These are phyloP conservation scores for Euphorbia celastroides DNA, from an alignment of 441 rosid species.

Conservation along the genomic window DNA sequence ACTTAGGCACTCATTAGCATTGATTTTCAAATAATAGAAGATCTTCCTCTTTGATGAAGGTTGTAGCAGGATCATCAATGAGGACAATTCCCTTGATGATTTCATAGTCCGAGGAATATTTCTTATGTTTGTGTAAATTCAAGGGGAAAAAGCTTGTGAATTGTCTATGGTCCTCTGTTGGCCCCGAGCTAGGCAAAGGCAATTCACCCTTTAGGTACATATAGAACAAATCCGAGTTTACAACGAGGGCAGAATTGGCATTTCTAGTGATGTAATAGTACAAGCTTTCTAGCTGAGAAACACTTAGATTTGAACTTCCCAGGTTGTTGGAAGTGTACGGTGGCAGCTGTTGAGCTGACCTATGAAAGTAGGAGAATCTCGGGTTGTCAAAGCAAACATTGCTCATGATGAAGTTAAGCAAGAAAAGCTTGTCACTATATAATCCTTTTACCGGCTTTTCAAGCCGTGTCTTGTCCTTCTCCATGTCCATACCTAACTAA, in stretches of 20 bases:
- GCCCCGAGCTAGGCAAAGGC: conserved; percentile 25
- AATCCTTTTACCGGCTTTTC: conserved; percentile 5
- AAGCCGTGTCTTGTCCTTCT: conserved; percentile 8
- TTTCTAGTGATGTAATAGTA: conserved; percentile 44
- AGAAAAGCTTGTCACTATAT: conserved; percentile 41
- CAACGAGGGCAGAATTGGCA: conserved; percentile 33
- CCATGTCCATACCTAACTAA: conserved; percentile 19
- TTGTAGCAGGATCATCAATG: conserved; percentile 42
- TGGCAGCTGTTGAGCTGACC: conserved; percentile 38
- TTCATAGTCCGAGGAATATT: conserved; percentile 30
- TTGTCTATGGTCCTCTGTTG: conserved; percentile 23
- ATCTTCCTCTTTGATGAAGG: conserved; percentile 29
- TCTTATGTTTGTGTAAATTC: conserved; percentile 42
- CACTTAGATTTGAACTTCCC: conserved; percentile 40
- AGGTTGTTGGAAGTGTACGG: conserved; percentile 49
- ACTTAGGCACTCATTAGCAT: conserved; percentile 27
- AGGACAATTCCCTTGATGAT: conserved; percentile 55
- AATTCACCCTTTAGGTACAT: conserved; percentile 42
- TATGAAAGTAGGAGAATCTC: conserved; percentile 45
- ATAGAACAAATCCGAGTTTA: conserved; percentile 29
- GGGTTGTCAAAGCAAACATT: conserved; percentile 56
- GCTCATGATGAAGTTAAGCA: conserved; percentile 52
- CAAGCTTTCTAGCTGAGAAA: conserved; percentile 43
- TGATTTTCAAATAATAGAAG: conserved; percentile 39
- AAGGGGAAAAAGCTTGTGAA: conserved; percentile 46